Conservation (phyloP, 192 early-diverging fungal species). For the Backusella westeae region DNA sequence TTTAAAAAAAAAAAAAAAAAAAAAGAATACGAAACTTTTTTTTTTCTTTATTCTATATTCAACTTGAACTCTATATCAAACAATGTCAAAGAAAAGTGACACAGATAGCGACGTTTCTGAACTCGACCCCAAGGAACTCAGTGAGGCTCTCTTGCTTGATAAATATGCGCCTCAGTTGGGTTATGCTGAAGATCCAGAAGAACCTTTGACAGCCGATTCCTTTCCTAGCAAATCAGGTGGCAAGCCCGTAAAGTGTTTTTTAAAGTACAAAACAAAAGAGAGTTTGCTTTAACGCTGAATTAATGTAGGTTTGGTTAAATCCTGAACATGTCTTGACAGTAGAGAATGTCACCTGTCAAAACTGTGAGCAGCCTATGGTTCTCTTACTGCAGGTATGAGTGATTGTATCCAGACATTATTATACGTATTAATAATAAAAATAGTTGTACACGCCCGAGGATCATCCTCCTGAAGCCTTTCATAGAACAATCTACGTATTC, state of each 20-base stretch:
- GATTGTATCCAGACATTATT: background rate
- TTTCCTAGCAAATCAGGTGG: conserved; percentile 92
- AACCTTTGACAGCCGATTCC: conserved; percentile 51
- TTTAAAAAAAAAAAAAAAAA: background rate
- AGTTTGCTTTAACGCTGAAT: too few species aligned
- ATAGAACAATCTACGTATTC: conserved; percentile 90
- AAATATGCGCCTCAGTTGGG: conserved; percentile 54
- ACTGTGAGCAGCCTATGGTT: conserved; percentile 72
- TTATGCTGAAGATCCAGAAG: conserved; percentile 70
- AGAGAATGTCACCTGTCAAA: conserved; percentile 64
- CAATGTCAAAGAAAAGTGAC: conserved; percentile 6
- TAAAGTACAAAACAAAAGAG: background rate
- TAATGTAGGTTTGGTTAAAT: conserved; percentile 74
- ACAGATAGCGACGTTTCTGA: conserved; percentile 15
- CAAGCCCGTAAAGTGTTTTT: conserved; percentile 58
- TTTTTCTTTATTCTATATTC: background rate
- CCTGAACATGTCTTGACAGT: conserved; percentile 59
- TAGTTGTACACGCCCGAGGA: conserved; percentile 94
- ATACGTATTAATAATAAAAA: background rate
- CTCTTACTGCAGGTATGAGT: conserved; percentile 74
- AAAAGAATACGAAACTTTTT: background rate
- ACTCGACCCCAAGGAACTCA: conserved; percentile 9
- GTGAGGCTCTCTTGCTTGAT: conserved; percentile 10
- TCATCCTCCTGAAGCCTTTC: conserved; percentile 79
- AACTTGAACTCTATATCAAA: background rate